Conservation (phyloP, 2,329 filamentous ascomycete species). For the Fusarium cicatricum region DNA sequence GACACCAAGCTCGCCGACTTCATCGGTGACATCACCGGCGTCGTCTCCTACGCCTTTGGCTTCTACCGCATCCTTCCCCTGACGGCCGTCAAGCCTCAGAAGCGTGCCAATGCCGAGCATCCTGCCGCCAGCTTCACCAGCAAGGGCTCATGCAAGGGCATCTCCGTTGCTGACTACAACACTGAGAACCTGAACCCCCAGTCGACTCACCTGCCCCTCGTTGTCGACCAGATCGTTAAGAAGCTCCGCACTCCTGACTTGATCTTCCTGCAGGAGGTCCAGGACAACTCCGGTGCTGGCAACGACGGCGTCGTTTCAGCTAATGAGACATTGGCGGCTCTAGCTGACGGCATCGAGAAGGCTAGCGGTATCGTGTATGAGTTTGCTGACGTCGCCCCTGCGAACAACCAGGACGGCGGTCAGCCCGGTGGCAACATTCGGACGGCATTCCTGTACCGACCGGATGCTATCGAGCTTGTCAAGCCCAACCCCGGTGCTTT, state of each 20-base stretch:
- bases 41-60: conserved; percentile 71
- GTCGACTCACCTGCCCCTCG: conserved; percentile 61
- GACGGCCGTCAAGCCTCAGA: conserved; percentile 62
- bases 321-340: conserved; percentile 65
- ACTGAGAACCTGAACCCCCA: conserved; percentile 71
- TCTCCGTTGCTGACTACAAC: conserved; percentile 75
- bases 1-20: conserved; percentile 71
- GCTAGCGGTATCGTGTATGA: conserved; percentile 63
- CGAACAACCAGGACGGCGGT: conserved; percentile 70
- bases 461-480: conserved; percentile 65
- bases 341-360: conserved; percentile 60
- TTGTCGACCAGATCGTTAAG: conserved; percentile 71
- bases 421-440: conserved; percentile 77
- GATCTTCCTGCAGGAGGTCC: conserved; percentile 75
- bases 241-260: conserved; percentile 71
- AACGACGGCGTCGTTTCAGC: conserved; percentile 66
- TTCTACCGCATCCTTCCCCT: conserved; percentile 74
- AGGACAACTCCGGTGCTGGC: conserved; percentile 69
- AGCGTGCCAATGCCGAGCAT: conserved; percentile 55
- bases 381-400: conserved; percentile 67
- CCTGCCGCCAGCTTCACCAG: conserved; percentile 62
- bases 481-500: conserved; percentile 64
- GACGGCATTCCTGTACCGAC: conserved; percentile 73
- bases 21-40: conserved; percentile 72
- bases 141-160: conserved; percentile 63